Percentiles rank a stretch among this genome's conserved stretches.
These are phyloP conservation scores for Suhomyces kunorum DNA, from an alignment of 1,139 yeast species.

Conservation along the genomic window DNA sequence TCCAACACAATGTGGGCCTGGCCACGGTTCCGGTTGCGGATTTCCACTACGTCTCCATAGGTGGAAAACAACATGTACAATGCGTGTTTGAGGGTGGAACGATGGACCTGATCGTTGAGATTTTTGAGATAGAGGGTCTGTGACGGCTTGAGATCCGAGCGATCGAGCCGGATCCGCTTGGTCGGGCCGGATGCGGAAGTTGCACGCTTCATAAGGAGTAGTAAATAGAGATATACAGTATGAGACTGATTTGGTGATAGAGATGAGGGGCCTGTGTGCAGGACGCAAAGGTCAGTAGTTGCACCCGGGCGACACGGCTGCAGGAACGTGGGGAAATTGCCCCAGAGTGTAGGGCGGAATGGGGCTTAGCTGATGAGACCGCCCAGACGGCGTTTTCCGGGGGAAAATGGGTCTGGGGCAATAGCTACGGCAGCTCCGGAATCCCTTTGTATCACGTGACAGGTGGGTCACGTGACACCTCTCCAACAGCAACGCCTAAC, in stretches of 20 bases:
- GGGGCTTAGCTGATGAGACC: neutral
- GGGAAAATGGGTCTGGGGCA: too few species aligned
- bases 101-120: slow-evolving; percentile 61
- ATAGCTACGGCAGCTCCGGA: slow-evolving; percentile 1
- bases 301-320: neutral
- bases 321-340: neutral
- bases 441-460: too few species aligned
- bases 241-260: neutral
- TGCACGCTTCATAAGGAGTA: neutral
- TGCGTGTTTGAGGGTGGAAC: slow-evolving; percentile 48
- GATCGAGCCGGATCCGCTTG: slow-evolving; percentile 18
- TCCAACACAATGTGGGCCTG: slow-evolving; percentile 73
- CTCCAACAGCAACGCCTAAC: slow-evolving; percentile 7
- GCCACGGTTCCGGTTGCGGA: slow-evolving; percentile 59
- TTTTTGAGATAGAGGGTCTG: slow-evolving; percentile 68
- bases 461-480: too few species aligned
- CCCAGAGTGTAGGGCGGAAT: neutral
- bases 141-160: slow-evolving; percentile 19
- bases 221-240: too few species aligned
- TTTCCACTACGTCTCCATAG: slow-evolving; percentile 66
- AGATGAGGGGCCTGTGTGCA: neutral
- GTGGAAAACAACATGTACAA: slow-evolving; percentile 64
- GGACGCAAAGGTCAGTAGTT: neutral
- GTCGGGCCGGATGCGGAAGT: neutral
- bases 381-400: neutral